phyloP scores from a whole-genome alignment of 305 asterid genomes.

The Fraxinus nigra region DNA sequence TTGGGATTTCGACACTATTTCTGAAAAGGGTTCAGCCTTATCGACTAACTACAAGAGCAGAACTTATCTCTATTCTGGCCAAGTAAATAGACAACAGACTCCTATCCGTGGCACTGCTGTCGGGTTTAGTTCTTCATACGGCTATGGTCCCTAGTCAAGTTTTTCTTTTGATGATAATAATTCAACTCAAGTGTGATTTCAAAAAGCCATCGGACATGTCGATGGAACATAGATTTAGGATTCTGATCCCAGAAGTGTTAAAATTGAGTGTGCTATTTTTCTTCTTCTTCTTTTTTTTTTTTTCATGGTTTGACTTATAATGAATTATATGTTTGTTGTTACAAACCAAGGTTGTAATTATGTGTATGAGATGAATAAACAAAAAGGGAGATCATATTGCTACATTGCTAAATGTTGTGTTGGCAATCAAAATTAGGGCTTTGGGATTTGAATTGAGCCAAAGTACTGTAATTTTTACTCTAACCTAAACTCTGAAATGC shows the following conservation, averaged over 20 bases:
- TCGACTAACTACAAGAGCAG: slow-evolving; percentile 41
- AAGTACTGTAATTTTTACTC: background rate
- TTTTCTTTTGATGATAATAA: background rate
- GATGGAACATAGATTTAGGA: background rate
- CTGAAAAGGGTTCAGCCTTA: slow-evolving; percentile 54
- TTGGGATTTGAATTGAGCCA: background rate
- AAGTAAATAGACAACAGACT: slow-evolving; percentile 36
- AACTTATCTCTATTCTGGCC: slow-evolving; percentile 36
- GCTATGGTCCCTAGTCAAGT: slow-evolving; percentile 31
- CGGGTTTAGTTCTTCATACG: slow-evolving; percentile 29
- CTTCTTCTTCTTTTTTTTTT: slow-evolving; percentile 9
- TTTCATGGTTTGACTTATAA: slow-evolving; percentile 13
- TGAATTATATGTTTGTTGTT: slow-evolving; percentile 12
- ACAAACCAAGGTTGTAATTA: slow-evolving; percentile 19
- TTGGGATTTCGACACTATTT: slow-evolving; percentile 48
- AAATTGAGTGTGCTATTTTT: slow-evolving; percentile 12
- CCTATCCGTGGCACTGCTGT: slow-evolving; percentile 26
- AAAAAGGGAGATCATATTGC: background rate
- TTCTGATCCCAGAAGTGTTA: slow-evolving; percentile 8
- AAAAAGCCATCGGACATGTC: background rate
- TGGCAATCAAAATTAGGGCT: background rate
- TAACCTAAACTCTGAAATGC: too few relatives aligned
- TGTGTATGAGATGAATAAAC: slow-evolving; percentile 13
- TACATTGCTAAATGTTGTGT: background rate
- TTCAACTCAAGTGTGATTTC: background rate